Conservation (phyloP, 257 asterid genomes). For the Solanum chaucha region DNA sequence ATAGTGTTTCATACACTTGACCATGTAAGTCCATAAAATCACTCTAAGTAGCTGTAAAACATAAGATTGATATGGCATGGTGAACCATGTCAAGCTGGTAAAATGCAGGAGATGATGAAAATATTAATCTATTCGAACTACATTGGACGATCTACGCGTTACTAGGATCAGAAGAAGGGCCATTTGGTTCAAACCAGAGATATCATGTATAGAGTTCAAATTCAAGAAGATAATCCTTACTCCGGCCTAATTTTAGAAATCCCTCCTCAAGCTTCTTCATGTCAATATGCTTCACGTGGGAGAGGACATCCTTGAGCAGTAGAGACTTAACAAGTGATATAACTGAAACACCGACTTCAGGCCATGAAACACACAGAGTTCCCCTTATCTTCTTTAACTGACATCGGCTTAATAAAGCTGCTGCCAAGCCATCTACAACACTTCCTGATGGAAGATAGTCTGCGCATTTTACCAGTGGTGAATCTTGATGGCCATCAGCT, state of each 20-base stretch:
- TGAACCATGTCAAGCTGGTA: not conserved
- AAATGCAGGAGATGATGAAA: not conserved
- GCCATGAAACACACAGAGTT: slow-evolving; percentile 74
- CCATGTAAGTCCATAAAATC: not conserved
- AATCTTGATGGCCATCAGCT: slow-evolving; percentile 13
- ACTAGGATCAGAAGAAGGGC: not conserved
- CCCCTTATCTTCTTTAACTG: slow-evolving; percentile 66
- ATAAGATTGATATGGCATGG: not conserved
- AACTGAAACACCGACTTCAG: slow-evolving; percentile 58
- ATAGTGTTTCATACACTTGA: not conserved
- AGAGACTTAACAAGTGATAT: slow-evolving; percentile 48
- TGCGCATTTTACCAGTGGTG: slow-evolving; percentile 36
- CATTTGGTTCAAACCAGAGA: not conserved
- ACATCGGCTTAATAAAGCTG: slow-evolving; percentile 75
- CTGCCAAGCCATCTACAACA: slow-evolving; percentile 77
- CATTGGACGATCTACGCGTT: not conserved
- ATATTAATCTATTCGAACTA: not conserved
- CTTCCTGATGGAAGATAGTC: slow-evolving; percentile 93
- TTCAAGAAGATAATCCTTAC: slow-evolving; percentile 39
- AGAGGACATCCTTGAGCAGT: slow-evolving; percentile 44
- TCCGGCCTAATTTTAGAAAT: slow-evolving; percentile 31
- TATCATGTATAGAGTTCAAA: slow-evolving; percentile 74
- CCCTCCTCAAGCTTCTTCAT: slow-evolving; percentile 32
- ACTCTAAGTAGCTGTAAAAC: not conserved
- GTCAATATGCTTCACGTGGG: slow-evolving; percentile 28